phyloP scores from a whole-genome alignment of 768 basidiomycete genomes.

The Amanita exitialis region DNA sequence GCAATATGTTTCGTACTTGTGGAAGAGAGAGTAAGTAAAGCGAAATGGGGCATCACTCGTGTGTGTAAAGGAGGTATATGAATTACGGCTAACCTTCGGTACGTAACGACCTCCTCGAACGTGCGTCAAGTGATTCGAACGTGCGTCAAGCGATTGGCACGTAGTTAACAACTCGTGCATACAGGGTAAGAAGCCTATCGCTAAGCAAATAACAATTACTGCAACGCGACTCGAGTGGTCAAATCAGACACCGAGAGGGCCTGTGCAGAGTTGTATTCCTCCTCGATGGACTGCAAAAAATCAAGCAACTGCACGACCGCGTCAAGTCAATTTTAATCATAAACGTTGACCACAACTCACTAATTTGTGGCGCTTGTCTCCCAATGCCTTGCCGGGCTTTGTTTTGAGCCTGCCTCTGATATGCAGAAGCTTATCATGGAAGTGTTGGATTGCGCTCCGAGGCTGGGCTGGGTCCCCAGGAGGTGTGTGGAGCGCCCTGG shows the following conservation, averaged over 20 bases:
- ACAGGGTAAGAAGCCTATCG: neutral
- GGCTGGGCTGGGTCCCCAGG: constrained; percentile 31
- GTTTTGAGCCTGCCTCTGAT: constrained; percentile 76
- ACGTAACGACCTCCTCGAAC: neutral
- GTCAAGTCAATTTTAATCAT: neutral
- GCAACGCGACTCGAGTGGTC: neutral
- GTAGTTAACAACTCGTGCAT: neutral
- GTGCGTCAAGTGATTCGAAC: too few relatives aligned
- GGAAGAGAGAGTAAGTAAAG: neutral
- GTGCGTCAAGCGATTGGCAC: neutral
- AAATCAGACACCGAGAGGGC: neutral
- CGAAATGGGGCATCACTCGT: neutral
- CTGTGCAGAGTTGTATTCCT: constrained; percentile 29
- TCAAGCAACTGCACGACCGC: constrained; percentile 40
- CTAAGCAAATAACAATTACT: neutral
- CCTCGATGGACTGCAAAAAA: constrained; percentile 49
- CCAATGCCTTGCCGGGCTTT: constrained; percentile 53
- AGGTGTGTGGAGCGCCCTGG: constrained; percentile 37
- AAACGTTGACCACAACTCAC: constrained; percentile 24
- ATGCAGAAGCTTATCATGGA: constrained; percentile 76
- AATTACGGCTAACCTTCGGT: neutral
- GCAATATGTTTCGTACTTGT: neutral
- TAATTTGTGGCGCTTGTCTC: constrained; percentile 60
- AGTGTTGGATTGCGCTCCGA: constrained; percentile 66
- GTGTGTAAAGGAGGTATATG: neutral